Base-by-base conservation (phyloP, 176 grass and related monocot species). In the Bothriochloa decipiens region DNA sequence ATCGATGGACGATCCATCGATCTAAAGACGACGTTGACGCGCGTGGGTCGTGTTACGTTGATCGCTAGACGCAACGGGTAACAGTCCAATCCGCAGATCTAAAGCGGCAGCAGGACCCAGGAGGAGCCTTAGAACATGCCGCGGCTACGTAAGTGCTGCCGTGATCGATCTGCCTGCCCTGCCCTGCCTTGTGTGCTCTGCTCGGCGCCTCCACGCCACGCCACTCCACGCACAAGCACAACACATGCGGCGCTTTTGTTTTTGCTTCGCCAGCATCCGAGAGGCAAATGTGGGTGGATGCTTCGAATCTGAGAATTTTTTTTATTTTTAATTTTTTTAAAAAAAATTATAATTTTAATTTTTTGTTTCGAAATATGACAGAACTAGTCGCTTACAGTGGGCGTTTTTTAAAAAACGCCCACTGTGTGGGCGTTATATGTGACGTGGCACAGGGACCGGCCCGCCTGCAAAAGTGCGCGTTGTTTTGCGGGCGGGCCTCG, bases 221-320 rank as follows among this genome's bases (percentile, higher is more conserved):
- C 47, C 47, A 16, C 47, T 0, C 47, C 47, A 5, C 46, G 46
- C 46, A 14, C 47, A 1, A 0, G 47, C 61, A 62, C 42, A 63
- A 80, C 64, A 68, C 78, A 80, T 81, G 78, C 78, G 20, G 2
- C 3, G 28, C 65, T 25, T n/a, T 68, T 53, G 45, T 25, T 81
- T 67, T 23, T 36, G 47, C 52, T 36, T 26, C 35, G 8, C 62
- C 39, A 6, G 65, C 64, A 55, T 68, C 78, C 65, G 65, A 81
- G 78, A 11, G 65, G 27, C 55, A 60, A 23, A 60, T 60, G 55
- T 23, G 55, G 53, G 25, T 2, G 78, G 78, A 81, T 81, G 65
- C 78, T 69, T 81, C 78, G 65, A 81, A 81, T 69, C 78, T 81
- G 78, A 80, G 33, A n/a, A n/a, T n/a, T n/a, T n/a, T n/a, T n/a